Conservation (phyloP, 306 rosid species). For the Quercus aquifolioides region DNA sequence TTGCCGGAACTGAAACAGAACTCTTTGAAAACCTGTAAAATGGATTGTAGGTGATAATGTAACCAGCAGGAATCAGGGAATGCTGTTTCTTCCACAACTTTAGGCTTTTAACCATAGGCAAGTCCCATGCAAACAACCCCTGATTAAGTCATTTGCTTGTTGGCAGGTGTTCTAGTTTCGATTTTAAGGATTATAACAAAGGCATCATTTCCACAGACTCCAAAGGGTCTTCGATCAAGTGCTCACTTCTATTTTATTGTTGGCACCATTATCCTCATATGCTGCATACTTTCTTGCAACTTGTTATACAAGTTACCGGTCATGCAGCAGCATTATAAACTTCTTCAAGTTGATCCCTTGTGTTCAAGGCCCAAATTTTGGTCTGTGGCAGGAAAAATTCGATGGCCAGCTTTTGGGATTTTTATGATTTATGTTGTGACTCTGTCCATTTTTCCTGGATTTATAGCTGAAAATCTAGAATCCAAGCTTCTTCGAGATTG, state of each 20-base stretch:
- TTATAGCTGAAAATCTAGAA: conserved; percentile 67
- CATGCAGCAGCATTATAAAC: conserved; percentile 51
- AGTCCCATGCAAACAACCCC: not conserved
- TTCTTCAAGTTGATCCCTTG: conserved; percentile 34
- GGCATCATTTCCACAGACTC: conserved; percentile 74
- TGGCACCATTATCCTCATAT: conserved; percentile 55
- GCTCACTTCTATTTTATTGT: conserved; percentile 85
- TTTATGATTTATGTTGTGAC: conserved; percentile 73
- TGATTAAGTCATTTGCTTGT: conserved; percentile 11
- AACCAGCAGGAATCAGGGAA: too few relatives aligned
- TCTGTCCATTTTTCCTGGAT: conserved; percentile 89
- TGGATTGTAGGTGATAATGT: too few relatives aligned
- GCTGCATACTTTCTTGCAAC: conserved; percentile 71
- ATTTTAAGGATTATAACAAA: conserved; percentile 79
- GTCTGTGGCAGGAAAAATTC: conserved; percentile 53
- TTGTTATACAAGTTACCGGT: conserved; percentile 69
- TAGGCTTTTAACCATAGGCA: not conserved
- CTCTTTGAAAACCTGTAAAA: too few relatives aligned
- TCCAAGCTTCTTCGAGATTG: conserved; percentile 73
- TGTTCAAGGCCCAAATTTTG: conserved; percentile 51
- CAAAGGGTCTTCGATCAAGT: conserved; percentile 76
- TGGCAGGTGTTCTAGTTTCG: conserved; percentile 75
- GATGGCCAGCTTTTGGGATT: conserved; percentile 65
- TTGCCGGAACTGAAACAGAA: not conserved
- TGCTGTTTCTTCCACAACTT: not conserved